Conservation (phyloP, 768 basidiomycete species). For the Erythrobasidium yunnanense region DNA sequence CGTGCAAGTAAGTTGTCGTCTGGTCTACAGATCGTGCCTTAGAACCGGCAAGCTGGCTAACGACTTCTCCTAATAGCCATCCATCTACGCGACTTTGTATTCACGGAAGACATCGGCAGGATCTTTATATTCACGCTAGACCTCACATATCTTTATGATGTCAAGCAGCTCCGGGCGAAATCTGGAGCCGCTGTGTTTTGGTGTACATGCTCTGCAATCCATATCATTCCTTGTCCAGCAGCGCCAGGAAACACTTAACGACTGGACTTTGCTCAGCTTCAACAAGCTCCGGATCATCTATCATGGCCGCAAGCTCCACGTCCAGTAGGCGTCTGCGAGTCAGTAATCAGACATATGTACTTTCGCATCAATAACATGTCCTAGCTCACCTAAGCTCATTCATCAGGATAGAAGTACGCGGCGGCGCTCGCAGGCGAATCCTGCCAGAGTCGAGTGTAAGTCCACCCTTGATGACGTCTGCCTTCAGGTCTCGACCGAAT, state of each 20-base stretch:
- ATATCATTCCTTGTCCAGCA: too few relatives aligned
- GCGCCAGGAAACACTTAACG: background rate
- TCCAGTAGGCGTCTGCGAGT: slow-evolving; percentile 13
- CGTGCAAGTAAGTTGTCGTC: too few relatives aligned
- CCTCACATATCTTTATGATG: background rate
- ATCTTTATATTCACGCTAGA: background rate
- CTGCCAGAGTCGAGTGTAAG: background rate
- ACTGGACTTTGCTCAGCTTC: background rate
- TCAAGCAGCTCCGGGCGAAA: background rate
- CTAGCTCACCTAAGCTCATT: slow-evolving; percentile 24
- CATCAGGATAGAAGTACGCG: slow-evolving; percentile 7
- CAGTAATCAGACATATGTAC: too few relatives aligned
- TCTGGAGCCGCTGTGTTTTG: too few relatives aligned
- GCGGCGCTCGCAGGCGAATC: slow-evolving; percentile 16
- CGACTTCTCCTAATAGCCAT: background rate
- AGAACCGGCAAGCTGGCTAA: too few relatives aligned
- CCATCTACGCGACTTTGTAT: background rate
- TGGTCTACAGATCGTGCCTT: too few relatives aligned
- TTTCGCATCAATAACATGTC: too few relatives aligned
- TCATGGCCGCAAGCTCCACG: slow-evolving; percentile 1
- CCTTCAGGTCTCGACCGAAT: slow-evolving; percentile 5
- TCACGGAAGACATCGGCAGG: background rate
- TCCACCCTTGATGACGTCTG: slow-evolving; percentile 5
- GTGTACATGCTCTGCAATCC: too few relatives aligned
- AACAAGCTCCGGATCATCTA: slow-evolving; percentile 1